Percentiles rank a stretch among this genome's conserved stretches.
phyloP scores from a whole-genome alignment of 2,329 filamentous ascomycete species.

The Phoma sp. region DNA sequence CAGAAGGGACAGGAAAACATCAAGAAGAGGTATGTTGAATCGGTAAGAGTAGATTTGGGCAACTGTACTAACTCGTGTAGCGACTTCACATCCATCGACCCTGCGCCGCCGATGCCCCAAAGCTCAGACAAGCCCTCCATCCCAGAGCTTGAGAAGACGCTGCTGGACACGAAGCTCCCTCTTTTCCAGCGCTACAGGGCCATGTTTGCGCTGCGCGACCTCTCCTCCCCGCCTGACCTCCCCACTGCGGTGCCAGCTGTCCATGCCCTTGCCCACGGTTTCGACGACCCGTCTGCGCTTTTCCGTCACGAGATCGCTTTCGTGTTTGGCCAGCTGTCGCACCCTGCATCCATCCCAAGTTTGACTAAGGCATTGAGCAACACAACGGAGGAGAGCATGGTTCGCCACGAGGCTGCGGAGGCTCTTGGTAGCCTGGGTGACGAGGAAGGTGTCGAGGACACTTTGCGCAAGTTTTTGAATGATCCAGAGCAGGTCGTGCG shows the following conservation, averaged over 20 bases:
- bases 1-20: conserved; percentile 73
- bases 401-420: conserved; percentile 96
- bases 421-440: conserved; percentile 93
- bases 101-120: conserved; percentile 85
- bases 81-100: conserved; percentile 95
- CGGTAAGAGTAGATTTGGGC: background rate
- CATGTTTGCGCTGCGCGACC: conserved; percentile 96
- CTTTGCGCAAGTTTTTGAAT: conserved; percentile 80
- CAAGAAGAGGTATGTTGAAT: conserved; percentile 72
- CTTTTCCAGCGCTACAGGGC: conserved; percentile 94
- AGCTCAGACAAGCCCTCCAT: conserved; percentile 69
- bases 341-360: conserved; percentile 95
- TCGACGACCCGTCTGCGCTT: conserved; percentile 84
- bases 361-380: conserved; percentile 81
- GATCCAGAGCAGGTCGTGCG: conserved; percentile 93
- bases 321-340: conserved; percentile 94
- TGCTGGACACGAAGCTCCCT: conserved; percentile 80
- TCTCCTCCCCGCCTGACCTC: conserved; percentile 90
- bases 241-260: conserved; percentile 90
- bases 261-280: conserved; percentile 82
- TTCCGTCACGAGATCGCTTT: conserved; percentile 99
- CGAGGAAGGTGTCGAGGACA: conserved; percentile 90
- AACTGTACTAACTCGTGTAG: conserved; percentile 57
- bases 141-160: conserved; percentile 73
- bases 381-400: conserved; percentile 88